Evolutionary conservation across 2,329 filamentous ascomycete genomes (phyloP).

Genomic region (Trichoderma citrinoviride): DNA sequence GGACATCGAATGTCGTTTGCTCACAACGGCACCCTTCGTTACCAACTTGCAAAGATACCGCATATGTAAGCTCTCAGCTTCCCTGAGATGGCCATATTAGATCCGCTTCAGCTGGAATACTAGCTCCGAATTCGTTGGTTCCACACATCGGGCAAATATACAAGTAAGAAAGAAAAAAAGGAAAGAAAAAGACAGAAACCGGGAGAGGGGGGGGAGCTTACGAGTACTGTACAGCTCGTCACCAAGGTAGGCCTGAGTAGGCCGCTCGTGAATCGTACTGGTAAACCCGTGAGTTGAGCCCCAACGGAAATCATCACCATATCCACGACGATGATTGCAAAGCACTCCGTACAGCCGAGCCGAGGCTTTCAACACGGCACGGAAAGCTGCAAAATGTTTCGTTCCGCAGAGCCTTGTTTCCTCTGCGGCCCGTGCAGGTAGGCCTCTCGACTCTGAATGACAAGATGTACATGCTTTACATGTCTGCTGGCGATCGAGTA

Average conservation of each 20-base stretch:
- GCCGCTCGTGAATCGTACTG: not conserved
- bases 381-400: not conserved
- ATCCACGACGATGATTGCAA: not conserved
- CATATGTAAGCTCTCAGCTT: too few species aligned
- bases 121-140: not conserved
- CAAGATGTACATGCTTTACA: not conserved
- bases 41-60: too few species aligned
- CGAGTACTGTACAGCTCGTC: not conserved
- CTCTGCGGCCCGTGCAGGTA: slow-evolving; percentile 5
- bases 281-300: not conserved
- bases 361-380: not conserved
- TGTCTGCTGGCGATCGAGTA: not conserved
- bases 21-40: too few species aligned
- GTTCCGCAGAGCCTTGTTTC: not conserved
- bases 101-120: not conserved
- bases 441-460: not conserved
- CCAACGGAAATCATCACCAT: not conserved
- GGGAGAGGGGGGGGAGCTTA: not conserved
- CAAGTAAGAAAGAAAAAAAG: not conserved
- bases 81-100: not conserved
- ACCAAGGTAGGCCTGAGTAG: not conserved
- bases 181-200: not conserved
- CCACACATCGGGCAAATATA: too few species aligned
- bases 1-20: too few species aligned
- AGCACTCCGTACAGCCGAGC: not conserved